A percentile compares a stretch with the other conserved stretches of the same genome.
These are phyloP conservation scores for Biancaea sappan DNA, from an alignment of 306 rosid genomes.

Conservation along the genomic window DNA sequence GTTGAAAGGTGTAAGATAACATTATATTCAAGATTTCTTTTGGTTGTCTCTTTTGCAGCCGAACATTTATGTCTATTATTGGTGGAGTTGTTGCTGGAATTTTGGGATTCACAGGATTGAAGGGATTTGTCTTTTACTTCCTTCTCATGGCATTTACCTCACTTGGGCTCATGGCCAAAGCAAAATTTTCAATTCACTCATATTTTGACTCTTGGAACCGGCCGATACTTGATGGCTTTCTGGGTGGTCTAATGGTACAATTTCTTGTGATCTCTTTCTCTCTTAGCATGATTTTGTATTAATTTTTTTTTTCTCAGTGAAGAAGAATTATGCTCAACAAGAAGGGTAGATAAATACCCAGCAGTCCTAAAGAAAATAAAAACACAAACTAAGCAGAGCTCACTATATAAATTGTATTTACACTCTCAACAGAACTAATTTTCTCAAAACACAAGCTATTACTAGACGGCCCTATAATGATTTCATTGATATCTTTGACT, in stretches of 20 bases:
- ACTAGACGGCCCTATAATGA: not conserved
- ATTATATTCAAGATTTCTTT: not conserved
- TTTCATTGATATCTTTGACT: not conserved
- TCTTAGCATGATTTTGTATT: slow-evolving; percentile 15
- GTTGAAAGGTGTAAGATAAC: slow-evolving; percentile 8
- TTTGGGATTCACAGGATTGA: slow-evolving; percentile 81
- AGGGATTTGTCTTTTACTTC: slow-evolving; percentile 75
- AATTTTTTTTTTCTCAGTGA: not conserved
- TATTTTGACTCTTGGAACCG: slow-evolving; percentile 78
- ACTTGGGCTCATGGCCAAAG: slow-evolving; percentile 66
- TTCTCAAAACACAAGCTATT: not conserved
- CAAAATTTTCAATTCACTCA: slow-evolving; percentile 62
- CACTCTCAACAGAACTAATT: not conserved
- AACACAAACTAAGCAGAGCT: slow-evolving; percentile 2
- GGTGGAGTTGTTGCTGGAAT: slow-evolving; percentile 97
- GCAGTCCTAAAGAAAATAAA: not conserved
- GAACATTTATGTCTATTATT: slow-evolving; percentile 91
- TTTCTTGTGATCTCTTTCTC: slow-evolving; percentile 35
- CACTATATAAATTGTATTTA: not conserved
- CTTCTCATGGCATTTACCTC: slow-evolving; percentile 83
- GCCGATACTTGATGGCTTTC: slow-evolving; percentile 70
- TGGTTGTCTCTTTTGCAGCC: slow-evolving; percentile 60
- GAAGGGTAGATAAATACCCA: not conserved
- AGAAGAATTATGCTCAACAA: slow-evolving; percentile 11
- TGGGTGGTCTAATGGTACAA: slow-evolving; percentile 75